These are phyloP conservation scores for Fraxinus albicans DNA, from an alignment of 305 asterid genomes.

Conservation along the genomic window DNA sequence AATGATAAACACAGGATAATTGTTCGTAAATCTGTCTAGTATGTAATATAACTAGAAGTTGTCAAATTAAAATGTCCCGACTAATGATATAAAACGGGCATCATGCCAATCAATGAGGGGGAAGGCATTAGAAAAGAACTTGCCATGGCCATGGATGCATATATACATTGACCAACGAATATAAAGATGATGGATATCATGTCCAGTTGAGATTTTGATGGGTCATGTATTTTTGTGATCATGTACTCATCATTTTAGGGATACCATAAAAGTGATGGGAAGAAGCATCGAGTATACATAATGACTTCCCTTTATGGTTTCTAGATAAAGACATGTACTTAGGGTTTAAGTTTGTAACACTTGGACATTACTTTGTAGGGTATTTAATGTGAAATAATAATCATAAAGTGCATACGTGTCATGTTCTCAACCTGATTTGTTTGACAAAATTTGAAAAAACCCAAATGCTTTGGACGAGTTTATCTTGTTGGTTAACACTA, in stretches of 20 bases:
- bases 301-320: no score
- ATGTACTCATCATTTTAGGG: background rate
- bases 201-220: background rate
- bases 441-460: background rate
- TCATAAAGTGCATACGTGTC: background rate
- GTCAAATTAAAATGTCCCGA: no score
- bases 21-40: no score
- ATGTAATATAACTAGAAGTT: background rate
- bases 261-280: background rate
- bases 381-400: background rate
- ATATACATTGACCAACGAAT: background rate
- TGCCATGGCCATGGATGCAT: background rate
- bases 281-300: background rate
- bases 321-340: no score
- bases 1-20: no score
- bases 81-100: background rate
- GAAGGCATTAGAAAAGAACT: background rate
- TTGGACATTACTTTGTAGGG: background rate
- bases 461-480: background rate
- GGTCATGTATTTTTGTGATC: background rate
- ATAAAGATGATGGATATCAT: background rate
- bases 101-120: background rate
- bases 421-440: background rate
- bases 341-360: no score
- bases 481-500: background rate